phyloP scores from a whole-genome alignment of 306 rosid species.

The apple (Malus domestica) region DNA sequence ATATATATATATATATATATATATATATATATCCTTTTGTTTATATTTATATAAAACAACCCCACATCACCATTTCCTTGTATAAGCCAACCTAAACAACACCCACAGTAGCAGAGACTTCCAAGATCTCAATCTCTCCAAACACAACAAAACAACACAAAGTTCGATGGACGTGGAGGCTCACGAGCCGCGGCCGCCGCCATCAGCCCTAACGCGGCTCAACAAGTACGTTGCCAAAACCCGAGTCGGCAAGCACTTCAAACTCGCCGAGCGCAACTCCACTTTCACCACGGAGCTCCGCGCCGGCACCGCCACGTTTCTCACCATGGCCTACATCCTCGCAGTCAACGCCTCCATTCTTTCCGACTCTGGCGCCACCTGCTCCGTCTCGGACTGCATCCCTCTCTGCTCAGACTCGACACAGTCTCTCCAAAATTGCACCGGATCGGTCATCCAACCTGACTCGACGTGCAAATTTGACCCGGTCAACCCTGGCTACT shows the following conservation, averaged over 20 bases:
- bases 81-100: background rate
- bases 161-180: conserved; percentile 32
- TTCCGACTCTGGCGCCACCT: conserved; percentile 86
- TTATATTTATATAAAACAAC: no score
- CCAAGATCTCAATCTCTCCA: background rate
- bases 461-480: conserved; percentile 53
- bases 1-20: no score
- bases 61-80: background rate
- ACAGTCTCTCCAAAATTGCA: conserved; percentile 37
- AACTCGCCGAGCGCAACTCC: conserved; percentile 62
- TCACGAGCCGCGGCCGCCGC: conserved; percentile 14
- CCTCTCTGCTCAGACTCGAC: conserved; percentile 75
- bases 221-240: conserved; percentile 42
- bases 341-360: conserved; percentile 97
- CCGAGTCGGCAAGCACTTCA: conserved; percentile 69
- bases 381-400: conserved; percentile 75
- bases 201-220: conserved; percentile 33
- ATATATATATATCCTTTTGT: no score
- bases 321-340: conserved; percentile 97
- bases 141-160: background rate
- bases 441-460: conserved; percentile 45
- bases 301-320: conserved; percentile 94
- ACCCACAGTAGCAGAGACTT: background rate
- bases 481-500: conserved; percentile 87
- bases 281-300: conserved; percentile 97